Percentiles rank a stretch among this genome's conserved stretches.
Conservation (phyloP, 116 monocot genomes). For the Iris pallida region DNA sequence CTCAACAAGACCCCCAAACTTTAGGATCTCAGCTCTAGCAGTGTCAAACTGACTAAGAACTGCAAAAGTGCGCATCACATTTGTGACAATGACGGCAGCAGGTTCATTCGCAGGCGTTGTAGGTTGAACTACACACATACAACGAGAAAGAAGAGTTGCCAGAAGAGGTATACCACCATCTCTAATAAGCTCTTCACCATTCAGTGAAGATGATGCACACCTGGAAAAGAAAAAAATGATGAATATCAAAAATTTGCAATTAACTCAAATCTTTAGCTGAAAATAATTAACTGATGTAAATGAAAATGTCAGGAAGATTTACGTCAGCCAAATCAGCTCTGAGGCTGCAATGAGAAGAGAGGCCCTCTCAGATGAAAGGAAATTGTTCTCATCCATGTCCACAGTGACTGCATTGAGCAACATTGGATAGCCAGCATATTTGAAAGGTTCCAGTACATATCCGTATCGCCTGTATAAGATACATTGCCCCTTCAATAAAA, state of each 20-base stretch:
- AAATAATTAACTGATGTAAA: slow-evolving; percentile 11
- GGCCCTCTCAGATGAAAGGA: slow-evolving; percentile 89
- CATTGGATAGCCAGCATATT: slow-evolving; percentile 99
- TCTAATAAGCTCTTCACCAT: slow-evolving; percentile 96
- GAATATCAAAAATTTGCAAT: not conserved
- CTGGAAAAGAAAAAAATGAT: slow-evolving; percentile 25
- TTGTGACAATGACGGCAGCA: slow-evolving; percentile 84
- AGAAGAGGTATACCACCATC: slow-evolving; percentile 96
- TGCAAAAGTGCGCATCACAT: slow-evolving; percentile 83
- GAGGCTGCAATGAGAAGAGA: slow-evolving; percentile 94
- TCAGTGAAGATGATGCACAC: slow-evolving; percentile 92
- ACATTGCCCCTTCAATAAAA: slow-evolving; percentile 89
- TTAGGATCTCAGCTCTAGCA: slow-evolving; percentile 84
- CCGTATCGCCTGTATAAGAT: slow-evolving; percentile 95
- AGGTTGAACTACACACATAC: slow-evolving; percentile 91
- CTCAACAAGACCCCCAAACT: slow-evolving; percentile 81
- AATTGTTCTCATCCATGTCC: slow-evolving; percentile 89
- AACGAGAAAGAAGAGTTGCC: slow-evolving; percentile 88
- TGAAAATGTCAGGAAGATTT: slow-evolving; percentile 15
- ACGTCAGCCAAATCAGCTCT: slow-evolving; percentile 98
- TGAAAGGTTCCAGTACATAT: slow-evolving; percentile 90
- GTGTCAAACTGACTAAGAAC: slow-evolving; percentile 91
- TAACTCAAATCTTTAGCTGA: not conserved
- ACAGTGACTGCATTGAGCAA: slow-evolving; percentile 93
- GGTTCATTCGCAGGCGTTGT: slow-evolving; percentile 92